phyloP scores from a whole-genome alignment of 2,329 filamentous ascomycete genomes.

The Aspergillus sp. region DNA sequence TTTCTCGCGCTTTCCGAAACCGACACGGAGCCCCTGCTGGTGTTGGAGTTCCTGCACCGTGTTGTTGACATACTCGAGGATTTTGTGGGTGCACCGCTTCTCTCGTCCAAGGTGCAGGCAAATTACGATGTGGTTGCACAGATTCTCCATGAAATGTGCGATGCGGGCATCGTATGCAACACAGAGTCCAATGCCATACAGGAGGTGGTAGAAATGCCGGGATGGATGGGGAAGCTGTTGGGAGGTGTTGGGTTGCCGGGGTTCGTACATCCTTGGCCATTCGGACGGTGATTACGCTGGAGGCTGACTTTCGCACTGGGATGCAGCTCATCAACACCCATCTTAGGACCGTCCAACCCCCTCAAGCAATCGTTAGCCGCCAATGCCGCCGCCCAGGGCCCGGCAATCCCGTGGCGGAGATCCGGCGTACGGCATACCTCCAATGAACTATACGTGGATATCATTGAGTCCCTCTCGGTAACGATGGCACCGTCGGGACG shows the following conservation, averaged over 20 bases:
- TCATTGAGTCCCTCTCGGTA: slow-evolving; percentile 85
- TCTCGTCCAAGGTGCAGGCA: slow-evolving; percentile 81
- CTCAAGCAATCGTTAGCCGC: slow-evolving; percentile 42
- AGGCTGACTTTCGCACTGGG: neutral
- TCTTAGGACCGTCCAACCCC: slow-evolving; percentile 39
- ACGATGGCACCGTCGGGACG: slow-evolving; percentile 88
- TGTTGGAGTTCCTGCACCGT: slow-evolving; percentile 92
- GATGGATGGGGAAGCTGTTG: slow-evolving; percentile 82
- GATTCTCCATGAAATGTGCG: slow-evolving; percentile 92
- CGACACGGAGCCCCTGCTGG: slow-evolving; percentile 84
- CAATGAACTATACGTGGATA: slow-evolving; percentile 95
- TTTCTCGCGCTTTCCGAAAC: slow-evolving; percentile 81
- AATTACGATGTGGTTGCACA: slow-evolving; percentile 95
- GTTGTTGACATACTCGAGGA: slow-evolving; percentile 91
- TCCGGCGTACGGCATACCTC: slow-evolving; percentile 93
- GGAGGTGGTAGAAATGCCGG: slow-evolving; percentile 89
- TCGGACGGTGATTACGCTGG: neutral
- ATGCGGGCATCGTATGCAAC: slow-evolving; percentile 82
- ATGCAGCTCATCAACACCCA: slow-evolving; percentile 39
- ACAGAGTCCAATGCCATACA: slow-evolving; percentile 91
- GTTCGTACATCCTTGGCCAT: slow-evolving; percentile 41
- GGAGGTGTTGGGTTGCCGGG: slow-evolving; percentile 82
- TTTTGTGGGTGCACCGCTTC: slow-evolving; percentile 82
- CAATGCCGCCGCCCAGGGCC: slow-evolving; percentile 38
- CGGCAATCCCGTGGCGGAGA: slow-evolving; percentile 79